Conservation (phyloP, 805 yeast genomes). For the Saccharomycopsis capsularis region DNA sequence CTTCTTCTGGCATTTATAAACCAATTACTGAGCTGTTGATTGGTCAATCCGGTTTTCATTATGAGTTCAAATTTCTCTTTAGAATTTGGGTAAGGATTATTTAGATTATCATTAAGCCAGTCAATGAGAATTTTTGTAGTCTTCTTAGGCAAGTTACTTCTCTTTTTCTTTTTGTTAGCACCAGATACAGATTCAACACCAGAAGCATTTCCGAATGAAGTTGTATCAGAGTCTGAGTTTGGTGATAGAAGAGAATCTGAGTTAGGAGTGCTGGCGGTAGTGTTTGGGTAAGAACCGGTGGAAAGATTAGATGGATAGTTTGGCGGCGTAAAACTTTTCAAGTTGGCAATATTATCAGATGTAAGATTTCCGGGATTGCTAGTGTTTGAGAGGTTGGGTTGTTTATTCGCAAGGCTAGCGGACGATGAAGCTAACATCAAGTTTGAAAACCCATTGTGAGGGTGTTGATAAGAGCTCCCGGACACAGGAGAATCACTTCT, state of each 20-base stretch:
- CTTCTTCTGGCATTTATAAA: slow-evolving; percentile 82
- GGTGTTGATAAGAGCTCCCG: background rate
- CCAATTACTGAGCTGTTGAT: slow-evolving; percentile 81
- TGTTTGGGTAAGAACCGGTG: background rate
- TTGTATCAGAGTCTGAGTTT: background rate
- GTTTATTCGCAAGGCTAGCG: background rate
- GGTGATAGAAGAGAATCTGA: background rate
- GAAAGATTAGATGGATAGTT: background rate
- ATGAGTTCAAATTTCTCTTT: slow-evolving; percentile 66
- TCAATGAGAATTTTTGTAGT: slow-evolving; percentile 64
- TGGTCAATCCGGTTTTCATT: slow-evolving; percentile 67
- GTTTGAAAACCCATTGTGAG: background rate
- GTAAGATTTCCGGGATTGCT: background rate
- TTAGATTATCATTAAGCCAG: slow-evolving; percentile 69
- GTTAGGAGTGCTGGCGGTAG: background rate
- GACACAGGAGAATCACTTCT: background rate
- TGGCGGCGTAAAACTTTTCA: background rate
- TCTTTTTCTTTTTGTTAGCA: slow-evolving; percentile 31
- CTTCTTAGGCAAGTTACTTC: slow-evolving; percentile 74
- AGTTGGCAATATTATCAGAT: background rate
- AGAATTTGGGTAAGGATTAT: slow-evolving; percentile 80
- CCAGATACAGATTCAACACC: background rate
- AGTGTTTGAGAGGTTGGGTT: background rate
- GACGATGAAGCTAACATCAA: background rate
- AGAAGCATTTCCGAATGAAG: background rate